Evolutionary conservation across 805 yeast species (phyloP).

Genomic region (Candida peoriensis): DNA sequence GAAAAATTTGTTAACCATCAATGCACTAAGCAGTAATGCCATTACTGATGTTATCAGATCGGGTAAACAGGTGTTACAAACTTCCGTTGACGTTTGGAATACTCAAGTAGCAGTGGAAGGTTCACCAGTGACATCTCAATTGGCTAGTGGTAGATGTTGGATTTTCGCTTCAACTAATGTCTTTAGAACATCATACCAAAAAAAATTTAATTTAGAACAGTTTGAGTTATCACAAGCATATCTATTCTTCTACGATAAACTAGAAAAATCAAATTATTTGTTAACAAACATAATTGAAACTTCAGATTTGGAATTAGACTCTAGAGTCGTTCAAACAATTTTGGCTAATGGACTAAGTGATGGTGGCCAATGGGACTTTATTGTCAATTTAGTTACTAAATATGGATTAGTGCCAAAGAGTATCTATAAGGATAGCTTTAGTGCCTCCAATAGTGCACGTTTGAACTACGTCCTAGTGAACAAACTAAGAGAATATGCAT

Average conservation of each 20-base stretch:
- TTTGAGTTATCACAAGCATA: slow-evolving; percentile 75
- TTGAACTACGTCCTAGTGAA: slow-evolving; percentile 60
- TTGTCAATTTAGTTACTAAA: slow-evolving; percentile 66
- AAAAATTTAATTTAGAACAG: slow-evolving; percentile 54
- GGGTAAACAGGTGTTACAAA: slow-evolving; percentile 6
- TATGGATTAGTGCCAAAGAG: slow-evolving; percentile 79
- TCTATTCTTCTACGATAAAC: slow-evolving; percentile 75
- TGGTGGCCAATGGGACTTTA: slow-evolving; percentile 87
- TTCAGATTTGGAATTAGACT: slow-evolving; percentile 56
- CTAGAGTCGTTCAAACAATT: slow-evolving; percentile 62
- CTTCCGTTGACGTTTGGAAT: slow-evolving; percentile 24
- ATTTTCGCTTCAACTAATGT: slow-evolving; percentile 77
- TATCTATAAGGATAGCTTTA: slow-evolving; percentile 60
- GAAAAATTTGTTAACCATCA: slow-evolving; percentile 48
- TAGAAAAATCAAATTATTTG: slow-evolving; percentile 76
- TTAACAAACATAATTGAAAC: slow-evolving; percentile 71
- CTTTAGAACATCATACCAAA: slow-evolving; percentile 57
- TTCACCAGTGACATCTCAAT: slow-evolving; percentile 64
- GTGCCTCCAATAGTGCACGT: slow-evolving; percentile 43
- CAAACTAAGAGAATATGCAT: slow-evolving; percentile 71
- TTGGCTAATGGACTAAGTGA: slow-evolving; percentile 64
- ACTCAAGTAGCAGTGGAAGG: slow-evolving; percentile 36
- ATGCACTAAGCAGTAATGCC: slow-evolving; percentile 43
- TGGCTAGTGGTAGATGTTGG: slow-evolving; percentile 79
- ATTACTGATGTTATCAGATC: slow-evolving; percentile 13